Percentiles rank a stretch among this genome's conserved stretches.
These are phyloP conservation scores for Eremochloa ophiuroides DNA, from an alignment of 176 grass and related monocot genomes.

Conservation along the genomic window DNA sequence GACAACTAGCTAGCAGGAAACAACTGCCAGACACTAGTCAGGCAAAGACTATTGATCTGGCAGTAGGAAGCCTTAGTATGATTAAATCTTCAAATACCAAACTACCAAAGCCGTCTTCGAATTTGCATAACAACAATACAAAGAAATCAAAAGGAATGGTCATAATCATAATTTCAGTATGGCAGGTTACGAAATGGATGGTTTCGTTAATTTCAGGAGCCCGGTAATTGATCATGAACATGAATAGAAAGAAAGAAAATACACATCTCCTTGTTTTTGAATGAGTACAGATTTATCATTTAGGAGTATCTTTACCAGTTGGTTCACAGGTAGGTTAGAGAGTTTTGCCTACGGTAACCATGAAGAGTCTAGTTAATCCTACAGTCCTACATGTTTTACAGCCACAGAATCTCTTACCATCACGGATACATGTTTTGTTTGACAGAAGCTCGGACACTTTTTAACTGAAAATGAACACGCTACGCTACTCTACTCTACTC, in stretches of 20 bases:
- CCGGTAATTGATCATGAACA: not conserved
- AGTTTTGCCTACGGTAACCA: not conserved
- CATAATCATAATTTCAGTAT: not conserved
- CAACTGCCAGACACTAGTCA: not conserved
- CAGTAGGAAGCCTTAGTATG: not conserved
- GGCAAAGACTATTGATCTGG: not conserved
- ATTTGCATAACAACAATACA: not conserved
- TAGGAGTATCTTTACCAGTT: not conserved
- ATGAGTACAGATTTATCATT: not conserved
- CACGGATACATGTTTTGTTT: not conserved
- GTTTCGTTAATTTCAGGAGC: not conserved
- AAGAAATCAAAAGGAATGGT: not conserved
- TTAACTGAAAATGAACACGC: not conserved
- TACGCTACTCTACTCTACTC: not conserved
- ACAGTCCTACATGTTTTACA: not conserved
- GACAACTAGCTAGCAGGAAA: not conserved
- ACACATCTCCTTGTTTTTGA: not conserved
- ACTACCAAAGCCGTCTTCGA: not conserved
- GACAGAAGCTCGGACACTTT: not conserved
- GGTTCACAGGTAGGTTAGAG: not conserved
- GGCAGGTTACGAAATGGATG: not conserved
- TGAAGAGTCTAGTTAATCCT: not conserved
- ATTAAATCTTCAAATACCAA: not conserved
- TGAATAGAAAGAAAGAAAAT: not conserved
- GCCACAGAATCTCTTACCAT: not conserved